phyloP scores from a whole-genome alignment of 805 yeast species.

The Candida pini region DNA sequence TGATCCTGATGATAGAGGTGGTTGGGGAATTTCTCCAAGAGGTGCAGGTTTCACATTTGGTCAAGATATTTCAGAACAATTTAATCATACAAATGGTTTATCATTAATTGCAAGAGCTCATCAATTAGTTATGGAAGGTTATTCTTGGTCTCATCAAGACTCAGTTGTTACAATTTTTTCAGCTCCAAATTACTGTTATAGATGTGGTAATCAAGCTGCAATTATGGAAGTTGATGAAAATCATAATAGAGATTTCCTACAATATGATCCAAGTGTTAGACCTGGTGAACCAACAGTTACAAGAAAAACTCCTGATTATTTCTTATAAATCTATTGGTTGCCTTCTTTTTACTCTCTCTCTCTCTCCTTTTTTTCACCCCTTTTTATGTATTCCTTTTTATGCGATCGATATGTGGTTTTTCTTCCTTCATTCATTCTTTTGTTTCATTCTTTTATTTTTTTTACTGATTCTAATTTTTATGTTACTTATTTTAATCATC shows the following conservation, averaged over 20 bases:
- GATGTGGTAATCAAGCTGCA: conserved; percentile 98
- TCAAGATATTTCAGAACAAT: conserved; percentile 88
- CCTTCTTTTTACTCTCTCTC: background rate
- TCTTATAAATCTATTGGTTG: conserved; percentile 44
- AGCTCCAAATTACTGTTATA: conserved; percentile 94
- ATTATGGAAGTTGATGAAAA: conserved; percentile 97
- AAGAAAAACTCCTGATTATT: conserved; percentile 95
- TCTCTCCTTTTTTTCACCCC: background rate
- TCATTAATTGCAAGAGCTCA: conserved; percentile 90
- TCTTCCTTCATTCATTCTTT: conserved; percentile 2
- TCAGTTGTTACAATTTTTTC: conserved; percentile 89
- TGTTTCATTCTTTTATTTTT: conserved; percentile 1
- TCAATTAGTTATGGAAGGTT: conserved; percentile 97
- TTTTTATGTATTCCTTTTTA: background rate
- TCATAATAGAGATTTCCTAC: conserved; percentile 85
- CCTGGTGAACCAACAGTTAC: conserved; percentile 98
- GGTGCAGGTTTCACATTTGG: conserved; percentile 99
- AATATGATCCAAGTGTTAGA: conserved; percentile 93
- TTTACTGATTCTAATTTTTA: conserved; percentile 1
- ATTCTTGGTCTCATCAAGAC: conserved; percentile 91
- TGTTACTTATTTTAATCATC: background rate
- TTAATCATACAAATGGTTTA: conserved; percentile 84
- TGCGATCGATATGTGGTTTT: conserved; percentile 2
- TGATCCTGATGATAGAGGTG: conserved; percentile 96
- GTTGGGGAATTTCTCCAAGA: conserved; percentile 97